Base-by-base conservation (phyloP, 23 red algal genomes). In the Pyropia haitanensis region DNA sequence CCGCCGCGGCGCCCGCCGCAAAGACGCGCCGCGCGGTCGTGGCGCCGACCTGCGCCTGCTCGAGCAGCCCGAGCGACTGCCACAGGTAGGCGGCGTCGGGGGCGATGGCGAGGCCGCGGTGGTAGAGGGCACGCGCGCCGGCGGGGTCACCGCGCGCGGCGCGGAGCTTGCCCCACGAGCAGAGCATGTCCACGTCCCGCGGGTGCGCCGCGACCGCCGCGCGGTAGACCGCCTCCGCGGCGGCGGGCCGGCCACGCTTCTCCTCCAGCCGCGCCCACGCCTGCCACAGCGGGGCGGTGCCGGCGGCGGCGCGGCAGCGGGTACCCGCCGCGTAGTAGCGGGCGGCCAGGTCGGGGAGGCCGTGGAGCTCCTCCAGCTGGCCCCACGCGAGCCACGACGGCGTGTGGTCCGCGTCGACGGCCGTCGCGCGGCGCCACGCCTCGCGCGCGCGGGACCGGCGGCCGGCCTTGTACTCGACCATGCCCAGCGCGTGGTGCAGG, bases 221-320 rank as follows among this genome's bases (percentile, higher is more conserved):
- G 32, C 53, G 68, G 56, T 88, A 96, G 8, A 96, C 22, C 17
- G 33, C 30, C 19, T 69, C 39, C 0, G 91, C 91, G 17, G 51
- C 32, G 14, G 21, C 72, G 48, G 59, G 27, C 20, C 88, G 49
- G 22, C 76, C 80, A 53, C 56, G 48, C 50, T 90, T 86, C 62
- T 97, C 85, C 77, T 97, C 94, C 85, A 97, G 88, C 27, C 85
- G 70, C 18, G 94, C 94, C 79, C 79, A 90, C 48, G 85, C 64
- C 77, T 95, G 89, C 89, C 89, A 95, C 25, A 95, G 56, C 72
- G 78, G 79, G 63, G 82, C 80, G 20, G 79, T 70, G 30, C 80
- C 81, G 23, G 57, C 33, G 18, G 72, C 58, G 13, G 67, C 52
- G 21, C 22, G 18, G 39, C 18, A 65, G 61, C 29, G 61, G 28